Base-by-base conservation (phyloP, 2,329 filamentous ascomycete genomes). In the Aschersonia sp. region DNA sequence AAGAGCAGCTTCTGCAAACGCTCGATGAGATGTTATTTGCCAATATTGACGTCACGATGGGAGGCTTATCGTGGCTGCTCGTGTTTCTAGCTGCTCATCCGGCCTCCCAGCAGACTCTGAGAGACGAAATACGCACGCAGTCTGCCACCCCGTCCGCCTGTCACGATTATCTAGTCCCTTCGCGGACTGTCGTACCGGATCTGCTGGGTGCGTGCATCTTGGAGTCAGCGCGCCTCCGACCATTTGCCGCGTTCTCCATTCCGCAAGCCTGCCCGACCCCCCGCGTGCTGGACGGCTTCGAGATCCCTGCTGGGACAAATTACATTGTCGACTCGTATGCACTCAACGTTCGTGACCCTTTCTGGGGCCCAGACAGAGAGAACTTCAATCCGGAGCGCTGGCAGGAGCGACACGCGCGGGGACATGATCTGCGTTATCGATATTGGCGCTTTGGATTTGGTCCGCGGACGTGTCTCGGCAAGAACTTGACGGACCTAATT, bases 391-490 rank as follows among this genome's bases (percentile, higher is more conserved):
- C 41, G 22, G 1, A 10, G 22, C 41, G 41, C 3, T 42, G 10
- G 35, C 14, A 37, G 32, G 4, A 49, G 39, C 29, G 45, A 41
- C 12, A 42, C 42, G 32, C 30, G 30, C 8, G 8, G 12, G 12
- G 35, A 2, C 2, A 44, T 35, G 6, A 46, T 11, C 2, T 7
- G 22, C 12, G 47, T 14, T 51, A 51, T 39, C 46, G 47, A n/a
- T 45, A 49, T 39, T 51, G 49, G 49, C 44, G 49, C 5, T 51
- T 46, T 10, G 49, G 49, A 6, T 51, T 51, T 41, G 49, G 49
- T 4, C 49, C 49, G 29, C 44, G 45, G 41, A 32, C 40, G 9
- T 46, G 45, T 30, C 22, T 46, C 4, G 46, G 45, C 6, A 44
- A 40, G 10, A 9, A 44, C 40, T n/a, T 43, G 11, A 41, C 32